Base-by-base conservation (phyloP, 805 yeast genomes). In the Kodamaea kaohsiungensis region DNA sequence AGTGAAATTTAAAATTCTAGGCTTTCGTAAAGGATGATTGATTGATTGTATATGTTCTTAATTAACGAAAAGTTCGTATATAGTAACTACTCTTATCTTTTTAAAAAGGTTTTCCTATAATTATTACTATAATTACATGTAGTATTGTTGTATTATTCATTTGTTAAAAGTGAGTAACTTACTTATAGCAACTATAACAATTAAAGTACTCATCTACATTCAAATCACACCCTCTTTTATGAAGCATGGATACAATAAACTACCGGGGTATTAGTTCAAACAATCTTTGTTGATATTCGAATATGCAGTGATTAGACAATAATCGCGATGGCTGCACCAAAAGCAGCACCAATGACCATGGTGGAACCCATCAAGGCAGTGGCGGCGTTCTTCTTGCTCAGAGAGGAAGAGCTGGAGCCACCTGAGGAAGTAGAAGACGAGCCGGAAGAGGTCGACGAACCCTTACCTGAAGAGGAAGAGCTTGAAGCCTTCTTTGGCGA, bases 301-400 rank as follows among this genome's bases (percentile, higher is more conserved):
- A 30, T 5, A 48, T 51, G 30, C 39, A 51, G 17, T 17, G 35
- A 30, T 50, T 67, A 70, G 53, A 70, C 62, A 56, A 71, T 59
- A 35, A 67, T 51, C 33, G 76, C 66, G 53, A 70, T 54, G 19
- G 60, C 60, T 25, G 68, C 65, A 27, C 69, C 70, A n/a, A 71
- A 18, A 43, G 63, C 53, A 42, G 67, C 56, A 42, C 70, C 58
- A 45, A 67, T 45, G 9, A 66, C 53, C 57, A 59, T 65, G 46
- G 64, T 53, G 39, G 56, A 43, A 25, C 52, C 39, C 54, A 56
- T 49, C 54, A 57, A 25, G 39, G 52, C n/a, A 16, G 56, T 30
- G 27, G 53, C 54, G 10, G 49, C 52, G 46, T 18, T 45, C 51
- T 52, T 55, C 57, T 58, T 55, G 46, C 61, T 56, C 37, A 62